These are phyloP conservation scores for Auricularia sp. DNA, from an alignment of 768 basidiomycete species.

Conservation along the genomic window DNA sequence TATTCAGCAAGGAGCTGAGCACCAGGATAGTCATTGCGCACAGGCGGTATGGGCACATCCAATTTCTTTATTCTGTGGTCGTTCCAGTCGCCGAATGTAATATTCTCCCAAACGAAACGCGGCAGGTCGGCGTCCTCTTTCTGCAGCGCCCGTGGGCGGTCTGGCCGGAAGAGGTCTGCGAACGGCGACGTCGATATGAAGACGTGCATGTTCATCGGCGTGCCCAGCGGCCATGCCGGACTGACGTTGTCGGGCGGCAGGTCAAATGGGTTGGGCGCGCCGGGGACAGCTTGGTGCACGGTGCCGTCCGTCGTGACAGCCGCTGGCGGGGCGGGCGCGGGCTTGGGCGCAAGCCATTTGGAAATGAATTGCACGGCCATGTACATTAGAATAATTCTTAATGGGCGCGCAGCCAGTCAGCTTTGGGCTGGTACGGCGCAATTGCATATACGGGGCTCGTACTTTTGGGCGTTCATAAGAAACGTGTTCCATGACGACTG, in stretches of 20 bases:
- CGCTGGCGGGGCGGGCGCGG: neutral
- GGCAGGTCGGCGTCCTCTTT: conserved; percentile 41
- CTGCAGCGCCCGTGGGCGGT: conserved; percentile 16
- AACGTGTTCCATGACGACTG: neutral
- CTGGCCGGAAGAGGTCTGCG: conserved; percentile 48
- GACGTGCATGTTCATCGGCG: conserved; percentile 60
- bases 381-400: neutral
- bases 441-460: neutral
- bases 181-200: conserved; percentile 59
- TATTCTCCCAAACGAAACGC: conserved; percentile 65
- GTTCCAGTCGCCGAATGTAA: conserved; percentile 66
- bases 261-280: conserved; percentile 32
- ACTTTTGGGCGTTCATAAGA: neutral
- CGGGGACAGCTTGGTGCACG: conserved; percentile 12
- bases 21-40: conserved; percentile 22
- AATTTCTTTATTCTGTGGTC: conserved; percentile 47
- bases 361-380: neutral
- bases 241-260: conserved; percentile 45
- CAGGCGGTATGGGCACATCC: conserved; percentile 59
- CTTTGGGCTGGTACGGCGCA: neutral
- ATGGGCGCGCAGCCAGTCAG: neutral
- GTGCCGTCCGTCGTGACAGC: neutral
- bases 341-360: neutral
- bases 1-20: neutral
- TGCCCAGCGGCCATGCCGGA: conserved; percentile 52